Evolutionary conservation across 2,329 filamentous ascomycete species (phyloP).

Genomic region (Bertia moriformis): DNA sequence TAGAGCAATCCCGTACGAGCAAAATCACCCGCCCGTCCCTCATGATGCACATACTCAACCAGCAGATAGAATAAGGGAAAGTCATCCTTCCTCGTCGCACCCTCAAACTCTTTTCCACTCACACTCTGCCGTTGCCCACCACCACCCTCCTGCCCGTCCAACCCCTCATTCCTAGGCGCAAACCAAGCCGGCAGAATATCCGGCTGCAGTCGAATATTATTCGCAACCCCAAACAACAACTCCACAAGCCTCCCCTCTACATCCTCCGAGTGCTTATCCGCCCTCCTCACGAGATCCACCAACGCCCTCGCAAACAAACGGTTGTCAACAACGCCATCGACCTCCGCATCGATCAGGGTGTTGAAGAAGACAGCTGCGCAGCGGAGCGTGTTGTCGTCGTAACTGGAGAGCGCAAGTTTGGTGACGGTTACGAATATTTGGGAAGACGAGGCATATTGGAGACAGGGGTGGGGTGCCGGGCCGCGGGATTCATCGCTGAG

Average conservation of each 20-base stretch:
- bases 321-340: slow-evolving; percentile 85
- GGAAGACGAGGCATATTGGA: slow-evolving; percentile 70
- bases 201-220: slow-evolving; percentile 84
- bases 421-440: slow-evolving; percentile 82
- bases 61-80: slow-evolving; percentile 92
- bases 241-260: slow-evolving; percentile 84
- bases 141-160: slow-evolving; percentile 6
- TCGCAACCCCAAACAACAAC: slow-evolving; percentile 86
- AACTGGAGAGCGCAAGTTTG: slow-evolving; percentile 73
- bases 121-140: slow-evolving; percentile 20
- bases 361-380: slow-evolving; percentile 79
- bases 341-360: slow-evolving; percentile 86
- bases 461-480: slow-evolving; percentile 79
- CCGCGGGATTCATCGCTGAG: slow-evolving; percentile 80
- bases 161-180: slow-evolving; percentile 17
- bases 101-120: slow-evolving; percentile 59
- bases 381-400: slow-evolving; percentile 73
- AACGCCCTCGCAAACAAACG: slow-evolving; percentile 79
- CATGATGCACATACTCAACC: slow-evolving; percentile 92
- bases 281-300: slow-evolving; percentile 62
- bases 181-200: slow-evolving; percentile 87
- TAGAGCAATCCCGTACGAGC: slow-evolving; percentile 86
- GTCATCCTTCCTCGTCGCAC: slow-evolving; percentile 74
- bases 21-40: slow-evolving; percentile 89
- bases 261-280: slow-evolving; percentile 61